Evolutionary conservation across 306 rosid genomes (phyloP), one percentile per base, ranked within the genome.

Genomic region (Begonia masoniana): DNA sequence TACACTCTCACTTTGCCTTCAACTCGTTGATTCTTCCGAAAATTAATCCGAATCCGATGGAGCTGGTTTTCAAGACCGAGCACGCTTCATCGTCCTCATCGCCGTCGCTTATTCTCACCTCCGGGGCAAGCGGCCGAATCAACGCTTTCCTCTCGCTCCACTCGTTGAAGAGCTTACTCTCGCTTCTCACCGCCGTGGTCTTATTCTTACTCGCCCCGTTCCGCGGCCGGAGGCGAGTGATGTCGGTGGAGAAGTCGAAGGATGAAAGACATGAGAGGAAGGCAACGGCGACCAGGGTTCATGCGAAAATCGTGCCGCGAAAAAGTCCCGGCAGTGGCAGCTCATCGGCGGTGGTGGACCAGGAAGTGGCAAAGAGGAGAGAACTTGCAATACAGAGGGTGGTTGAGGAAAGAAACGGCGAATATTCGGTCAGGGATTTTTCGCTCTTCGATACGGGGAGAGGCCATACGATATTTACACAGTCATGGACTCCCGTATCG

Each of bases 401-500:
- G 48, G 17, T 56, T 41, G 79, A 73, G 62, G 94, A 91, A 62
- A 31, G 39, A 7, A 66, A 51, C 5, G 74, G 67, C 59, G 49
- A 46, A 14, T 68, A 24, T 47, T 61, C 59, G 15, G 43, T 72
- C 15, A 67, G 94, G 65, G 86, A 71, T 4, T 86, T 60, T 68
- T 67, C 64, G 46, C 71, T 91, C 35, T 75, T 83, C 7, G 66
- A 59, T 11, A 71, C 82, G 11, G 64, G 51, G 4, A 77, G 92
- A 60, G 88, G 88, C 19, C 84, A 78, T 54, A 69, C 70, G n/a
- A 75, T 86, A 46, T 91, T 91, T 63, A 83, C 96, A 2, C 96
- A 83, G 63, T 75, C 80, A 16, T 86, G 99, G 99, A 59, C 82
- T 8, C 92, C 96, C 0, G 59, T 72, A 57, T 59, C 76, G 15